Conservation (phyloP, 2,329 filamentous ascomycete species). For the Xylaria hypoxylon region DNA sequence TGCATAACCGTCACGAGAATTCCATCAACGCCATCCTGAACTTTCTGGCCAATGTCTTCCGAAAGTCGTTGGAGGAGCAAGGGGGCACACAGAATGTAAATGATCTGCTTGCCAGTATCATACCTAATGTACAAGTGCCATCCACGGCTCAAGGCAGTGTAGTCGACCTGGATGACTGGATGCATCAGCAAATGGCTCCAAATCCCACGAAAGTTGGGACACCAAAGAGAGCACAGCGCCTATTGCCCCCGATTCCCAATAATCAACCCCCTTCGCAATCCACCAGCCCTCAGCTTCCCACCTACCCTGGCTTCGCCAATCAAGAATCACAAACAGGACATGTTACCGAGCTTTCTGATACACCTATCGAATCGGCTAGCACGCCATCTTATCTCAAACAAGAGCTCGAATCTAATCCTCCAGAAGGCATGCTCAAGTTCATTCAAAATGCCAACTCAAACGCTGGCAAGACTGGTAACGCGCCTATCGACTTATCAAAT, state of each 20-base stretch:
- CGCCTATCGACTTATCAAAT: constrained; percentile 63
- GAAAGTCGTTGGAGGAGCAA: constrained; percentile 89
- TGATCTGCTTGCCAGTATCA: constrained; percentile 83
- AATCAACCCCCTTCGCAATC: constrained; percentile 49
- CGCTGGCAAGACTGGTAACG: constrained; percentile 54
- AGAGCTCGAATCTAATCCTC: constrained; percentile 68
- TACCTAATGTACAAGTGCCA: constrained; percentile 67
- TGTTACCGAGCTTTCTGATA: constrained; percentile 71
- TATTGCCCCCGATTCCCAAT: constrained; percentile 66
- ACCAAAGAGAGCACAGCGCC: constrained; percentile 64
- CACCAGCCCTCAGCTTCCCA: constrained; percentile 48
- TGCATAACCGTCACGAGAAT: constrained; percentile 96
- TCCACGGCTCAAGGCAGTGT: constrained; percentile 66
- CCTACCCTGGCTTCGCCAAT: constrained; percentile 45
- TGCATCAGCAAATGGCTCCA: constrained; percentile 59
- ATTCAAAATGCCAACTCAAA: constrained; percentile 73
- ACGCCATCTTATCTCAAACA: constrained; percentile 65
- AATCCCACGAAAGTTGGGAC: constrained; percentile 55
- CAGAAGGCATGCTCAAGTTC: constrained; percentile 73
- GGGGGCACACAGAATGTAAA: constrained; percentile 80
- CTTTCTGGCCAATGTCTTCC: constrained; percentile 96
- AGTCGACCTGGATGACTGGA: constrained; percentile 70
- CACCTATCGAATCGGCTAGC: constrained; percentile 58
- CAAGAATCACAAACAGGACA: constrained; percentile 62
- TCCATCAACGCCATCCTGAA: constrained; percentile 99